Evolutionary conservation across 139 green algal species (phyloP).

Genomic region (Asterochloris erici): DNA sequence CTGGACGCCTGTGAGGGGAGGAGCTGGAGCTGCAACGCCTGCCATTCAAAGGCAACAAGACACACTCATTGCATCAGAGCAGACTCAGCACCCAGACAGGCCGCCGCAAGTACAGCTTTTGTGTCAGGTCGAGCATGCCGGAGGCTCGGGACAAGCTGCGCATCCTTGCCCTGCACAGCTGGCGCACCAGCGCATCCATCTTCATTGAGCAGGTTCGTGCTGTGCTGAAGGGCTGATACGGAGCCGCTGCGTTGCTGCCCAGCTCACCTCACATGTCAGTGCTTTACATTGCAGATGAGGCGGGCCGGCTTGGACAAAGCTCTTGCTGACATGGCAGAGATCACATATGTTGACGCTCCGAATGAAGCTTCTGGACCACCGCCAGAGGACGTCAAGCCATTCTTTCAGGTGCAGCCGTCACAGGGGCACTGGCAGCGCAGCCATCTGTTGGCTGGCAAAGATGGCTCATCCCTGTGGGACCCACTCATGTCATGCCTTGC

Average conservation of each 20-base stretch:
- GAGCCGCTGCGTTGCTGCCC: not conserved
- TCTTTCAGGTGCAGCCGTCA: not conserved
- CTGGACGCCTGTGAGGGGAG: too few species aligned
- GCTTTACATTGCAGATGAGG: constrained; percentile 21
- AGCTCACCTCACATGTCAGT: not conserved
- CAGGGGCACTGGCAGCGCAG: not conserved
- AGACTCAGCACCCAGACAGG: too few species aligned
- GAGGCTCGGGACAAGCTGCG: constrained; percentile 24
- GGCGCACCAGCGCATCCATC: constrained; percentile 44
- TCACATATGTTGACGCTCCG: constrained; percentile 22
- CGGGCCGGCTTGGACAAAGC: constrained; percentile 34
- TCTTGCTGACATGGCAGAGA: constrained; percentile 40
- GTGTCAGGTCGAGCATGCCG: too few species aligned
- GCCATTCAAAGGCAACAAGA: too few species aligned
- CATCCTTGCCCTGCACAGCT: constrained; percentile 50
- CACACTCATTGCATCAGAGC: too few species aligned
- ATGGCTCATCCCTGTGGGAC: not conserved
- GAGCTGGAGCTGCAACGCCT: too few species aligned
- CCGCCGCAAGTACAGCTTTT: too few species aligned
- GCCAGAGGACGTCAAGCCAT: constrained; percentile 8
- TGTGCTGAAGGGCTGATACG: not conserved
- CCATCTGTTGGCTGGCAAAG: not conserved
- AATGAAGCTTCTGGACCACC: constrained; percentile 8
- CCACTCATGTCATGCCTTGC: too few species aligned
- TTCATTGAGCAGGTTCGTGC: constrained; percentile 49